Conservation (phyloP, 2,329 filamentous ascomycete genomes). For the Paraphaeosphaeria sporulosa region DNA sequence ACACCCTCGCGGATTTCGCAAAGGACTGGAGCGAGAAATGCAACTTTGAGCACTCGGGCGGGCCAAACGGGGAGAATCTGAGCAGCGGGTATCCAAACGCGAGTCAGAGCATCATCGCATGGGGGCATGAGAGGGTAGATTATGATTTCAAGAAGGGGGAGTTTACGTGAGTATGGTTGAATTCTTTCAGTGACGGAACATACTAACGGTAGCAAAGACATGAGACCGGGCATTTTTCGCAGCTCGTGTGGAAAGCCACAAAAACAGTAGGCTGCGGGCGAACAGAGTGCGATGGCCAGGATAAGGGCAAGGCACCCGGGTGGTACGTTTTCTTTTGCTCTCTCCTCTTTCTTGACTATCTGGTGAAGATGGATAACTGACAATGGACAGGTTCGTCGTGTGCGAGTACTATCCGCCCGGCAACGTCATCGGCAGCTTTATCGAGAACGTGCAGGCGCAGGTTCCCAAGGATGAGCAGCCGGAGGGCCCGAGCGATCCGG, state of each 20-base stretch:
- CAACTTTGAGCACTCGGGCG: conserved; percentile 64
- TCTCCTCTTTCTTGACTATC: neutral
- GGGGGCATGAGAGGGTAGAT: conserved; percentile 66
- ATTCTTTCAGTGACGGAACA: conserved; percentile 49
- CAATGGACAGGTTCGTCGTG: conserved; percentile 28
- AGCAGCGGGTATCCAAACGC: conserved; percentile 60
- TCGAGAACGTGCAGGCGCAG: conserved; percentile 39
- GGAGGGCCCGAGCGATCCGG: conserved; percentile 18
- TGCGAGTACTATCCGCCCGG: conserved; percentile 51
- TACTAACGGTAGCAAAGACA: neutral
- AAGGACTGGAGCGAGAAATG: conserved; percentile 57
- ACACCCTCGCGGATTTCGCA: conserved; percentile 66
- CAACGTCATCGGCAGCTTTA: conserved; percentile 46
- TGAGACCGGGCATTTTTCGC: conserved; percentile 36
- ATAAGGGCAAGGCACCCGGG: conserved; percentile 29
- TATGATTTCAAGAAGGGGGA: conserved; percentile 67
- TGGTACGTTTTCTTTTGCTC: conserved; percentile 20
- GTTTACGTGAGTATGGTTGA: conserved; percentile 53
- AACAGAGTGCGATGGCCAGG: conserved; percentile 24
- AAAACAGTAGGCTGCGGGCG: conserved; percentile 31
- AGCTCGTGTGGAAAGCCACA: conserved; percentile 36
- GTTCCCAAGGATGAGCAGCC: conserved; percentile 16
- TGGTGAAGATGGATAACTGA: neutral
- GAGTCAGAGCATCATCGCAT: conserved; percentile 67
- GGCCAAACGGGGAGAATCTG: conserved; percentile 77